Evolutionary conservation across 495 filamentous ascomycete species (phyloP), one percentile per base, ranked within the genome.

Genomic region (Hyaloscypha bicolor): DNA sequence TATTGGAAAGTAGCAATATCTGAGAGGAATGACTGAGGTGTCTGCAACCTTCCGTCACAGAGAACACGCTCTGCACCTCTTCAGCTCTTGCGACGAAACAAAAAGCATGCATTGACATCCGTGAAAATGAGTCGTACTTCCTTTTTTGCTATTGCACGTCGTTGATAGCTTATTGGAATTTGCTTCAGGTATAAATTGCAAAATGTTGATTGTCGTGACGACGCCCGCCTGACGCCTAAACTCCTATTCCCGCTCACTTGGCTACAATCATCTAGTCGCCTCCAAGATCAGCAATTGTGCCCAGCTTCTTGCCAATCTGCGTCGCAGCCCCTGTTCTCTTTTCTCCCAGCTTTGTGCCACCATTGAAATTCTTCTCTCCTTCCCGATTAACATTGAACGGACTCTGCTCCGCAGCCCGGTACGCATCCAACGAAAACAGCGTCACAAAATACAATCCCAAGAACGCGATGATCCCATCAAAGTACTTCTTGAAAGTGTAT

Each of bases 361-460:
- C 37, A 21, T 45, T 62, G 16, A 51, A 29, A 3, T 25, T 60
- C 14, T 72, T 63, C 16, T 71, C 71, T 12, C n/a, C 37, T 3
- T 75, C 74, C 32, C 74, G 78, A 22, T 80, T 75, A 52, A 87
- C 76, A 69, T 91, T 92, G 76, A 90, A 93, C 22, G 78, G 72
- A 2, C 88, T 91, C 31, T 79, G 80, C 73, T 89, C 83, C 0
- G 88, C 90, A 11, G 89, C 80, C 62, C 78, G 78, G 77, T 91
- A 90, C 1, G 88, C 82, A 68, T 92, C 89, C 56, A 91, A 52
- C 33, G 48, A 42, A 32, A 63, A 65, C 62, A 91, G 72, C 9
- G 82, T 86, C 11, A 74, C 75, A 22, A 90, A 76, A 69, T 91
- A 91, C 33, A 91, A 70, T 9, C 84, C 87, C 52, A 90, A 71